Percentiles rank a stretch among this genome's conserved stretches.
phyloP scores from a whole-genome alignment of 495 filamentous ascomycete genomes.

The Neurospora sp. region DNA sequence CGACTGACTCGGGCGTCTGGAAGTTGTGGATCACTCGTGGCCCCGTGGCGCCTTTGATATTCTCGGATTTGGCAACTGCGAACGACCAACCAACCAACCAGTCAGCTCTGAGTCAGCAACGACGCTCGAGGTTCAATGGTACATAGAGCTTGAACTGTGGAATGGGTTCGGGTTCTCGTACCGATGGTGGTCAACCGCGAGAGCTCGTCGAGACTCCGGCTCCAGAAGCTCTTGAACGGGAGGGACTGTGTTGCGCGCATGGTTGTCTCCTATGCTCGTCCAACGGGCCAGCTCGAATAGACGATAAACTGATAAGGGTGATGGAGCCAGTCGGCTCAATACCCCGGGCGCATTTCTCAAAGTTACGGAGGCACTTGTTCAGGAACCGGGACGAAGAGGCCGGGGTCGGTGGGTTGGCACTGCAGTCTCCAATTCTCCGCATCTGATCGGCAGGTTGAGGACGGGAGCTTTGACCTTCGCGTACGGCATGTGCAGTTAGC shows the following conservation, averaged over 20 bases:
- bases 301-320: background rate
- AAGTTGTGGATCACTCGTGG: conserved; percentile 56
- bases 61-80: conserved; percentile 40
- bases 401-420: background rate
- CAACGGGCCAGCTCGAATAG: background rate
- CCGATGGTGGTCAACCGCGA: conserved; percentile 35
- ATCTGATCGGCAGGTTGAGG: background rate
- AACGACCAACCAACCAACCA: background rate
- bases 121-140: background rate
- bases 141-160: background rate
- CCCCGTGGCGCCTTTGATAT: conserved; percentile 41
- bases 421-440: background rate
- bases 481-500: too few relatives aligned
- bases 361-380: background rate
- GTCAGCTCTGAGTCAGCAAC: background rate
- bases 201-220: conserved; percentile 37
- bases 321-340: conserved; percentile 11
- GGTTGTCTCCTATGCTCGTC: background rate
- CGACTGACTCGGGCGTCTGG: conserved; percentile 49
- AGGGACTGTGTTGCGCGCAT: conserved; percentile 35
- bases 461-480: background rate
- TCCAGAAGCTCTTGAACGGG: conserved; percentile 33
- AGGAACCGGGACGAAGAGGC: background rate
- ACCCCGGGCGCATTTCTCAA: conserved; percentile 4
- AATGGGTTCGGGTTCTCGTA: conserved; percentile 8